Conservation (phyloP, 2,329 filamentous ascomycete genomes). For the Gaeumannomyces sp. region DNA sequence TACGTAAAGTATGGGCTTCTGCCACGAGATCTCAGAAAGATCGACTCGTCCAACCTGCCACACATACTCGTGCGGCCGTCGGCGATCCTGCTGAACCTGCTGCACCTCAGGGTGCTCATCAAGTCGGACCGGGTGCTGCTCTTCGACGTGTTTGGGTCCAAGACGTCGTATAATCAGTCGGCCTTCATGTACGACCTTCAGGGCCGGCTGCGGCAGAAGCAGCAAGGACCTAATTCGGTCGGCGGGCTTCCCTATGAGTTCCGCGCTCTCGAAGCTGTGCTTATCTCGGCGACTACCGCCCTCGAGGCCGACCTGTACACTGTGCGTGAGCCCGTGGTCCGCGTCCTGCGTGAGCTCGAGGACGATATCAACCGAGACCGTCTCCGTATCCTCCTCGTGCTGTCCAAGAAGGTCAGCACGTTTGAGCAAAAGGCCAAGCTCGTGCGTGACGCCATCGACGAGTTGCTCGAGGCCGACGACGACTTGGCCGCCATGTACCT, state of each 20-base stretch:
- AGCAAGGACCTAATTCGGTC: constrained; percentile 29
- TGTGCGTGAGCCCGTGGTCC: constrained; percentile 85
- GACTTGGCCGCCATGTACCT: constrained; percentile 94
- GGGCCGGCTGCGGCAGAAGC: constrained; percentile 81
- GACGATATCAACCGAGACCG: constrained; percentile 96
- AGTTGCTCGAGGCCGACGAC: constrained; percentile 92
- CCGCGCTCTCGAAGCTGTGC: constrained; percentile 86
- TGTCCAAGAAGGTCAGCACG: constrained; percentile 91
- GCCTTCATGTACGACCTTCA: constrained; percentile 98
- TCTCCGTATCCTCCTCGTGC: constrained; percentile 80
- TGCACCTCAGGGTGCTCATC: constrained; percentile 94
- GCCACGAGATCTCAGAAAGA: constrained; percentile 92
- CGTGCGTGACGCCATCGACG: constrained; percentile 90
- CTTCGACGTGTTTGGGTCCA: constrained; percentile 93
- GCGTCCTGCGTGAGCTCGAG: constrained; percentile 82
- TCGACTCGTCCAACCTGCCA: constrained; percentile 90
- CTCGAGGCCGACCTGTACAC: constrained; percentile 93
- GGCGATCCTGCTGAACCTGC: constrained; percentile 87
- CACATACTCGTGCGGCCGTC: constrained; percentile 92
- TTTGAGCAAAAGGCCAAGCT: constrained; percentile 96
- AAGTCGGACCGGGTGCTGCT: constrained; percentile 88
- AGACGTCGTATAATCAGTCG: constrained; percentile 90
- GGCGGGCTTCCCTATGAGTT: constrained; percentile 83
- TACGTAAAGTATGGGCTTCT: constrained; percentile 67
- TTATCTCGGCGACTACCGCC: constrained; percentile 88